Percentiles rank a stretch among this genome's conserved stretches.
Conservation (phyloP, 495 filamentous ascomycete genomes). For the Tuber borchii region DNA sequence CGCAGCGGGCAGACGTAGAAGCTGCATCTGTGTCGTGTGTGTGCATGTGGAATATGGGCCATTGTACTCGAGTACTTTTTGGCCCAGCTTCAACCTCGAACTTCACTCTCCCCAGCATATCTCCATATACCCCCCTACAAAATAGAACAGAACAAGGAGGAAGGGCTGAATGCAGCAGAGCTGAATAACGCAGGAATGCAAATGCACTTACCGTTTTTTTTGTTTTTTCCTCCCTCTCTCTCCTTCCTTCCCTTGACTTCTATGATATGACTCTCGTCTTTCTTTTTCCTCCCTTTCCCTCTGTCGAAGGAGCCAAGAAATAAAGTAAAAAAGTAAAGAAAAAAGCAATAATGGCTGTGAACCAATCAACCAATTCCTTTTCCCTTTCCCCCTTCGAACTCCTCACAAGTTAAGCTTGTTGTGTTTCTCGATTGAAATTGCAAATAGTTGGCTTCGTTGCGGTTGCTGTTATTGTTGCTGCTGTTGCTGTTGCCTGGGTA, state of each 20-base stretch:
- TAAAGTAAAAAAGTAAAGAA: slow-evolving; percentile 11
- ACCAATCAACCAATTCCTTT: slow-evolving; percentile 25
- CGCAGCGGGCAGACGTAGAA: background rate
- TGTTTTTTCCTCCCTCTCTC: slow-evolving; percentile 15
- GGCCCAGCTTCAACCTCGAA: background rate
- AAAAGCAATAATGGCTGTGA: slow-evolving; percentile 31
- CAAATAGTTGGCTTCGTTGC: slow-evolving; percentile 9
- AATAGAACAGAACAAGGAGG: background rate
- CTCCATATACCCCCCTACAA: background rate
- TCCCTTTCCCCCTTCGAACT: slow-evolving; percentile 21
- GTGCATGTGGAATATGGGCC: background rate
- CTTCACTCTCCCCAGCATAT: background rate
- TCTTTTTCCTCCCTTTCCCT: slow-evolving; percentile 5
- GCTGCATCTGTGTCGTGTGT: background rate
- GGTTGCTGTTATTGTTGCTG: background rate
- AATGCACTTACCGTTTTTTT: slow-evolving; percentile 6
- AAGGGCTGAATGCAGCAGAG: background rate
- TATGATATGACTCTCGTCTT: background rate
- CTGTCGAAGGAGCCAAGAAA: slow-evolving; percentile 35
- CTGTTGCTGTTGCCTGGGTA: background rate
- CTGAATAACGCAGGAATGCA: slow-evolving; percentile 5
- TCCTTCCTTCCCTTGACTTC: background rate
- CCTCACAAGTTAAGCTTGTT: slow-evolving; percentile 22
- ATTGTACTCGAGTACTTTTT: slow-evolving; percentile 1
- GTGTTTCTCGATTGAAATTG: slow-evolving; percentile 15